These are phyloP conservation scores for Serendipita sp. DNA, from an alignment of 768 basidiomycete species.

Conservation along the genomic window DNA sequence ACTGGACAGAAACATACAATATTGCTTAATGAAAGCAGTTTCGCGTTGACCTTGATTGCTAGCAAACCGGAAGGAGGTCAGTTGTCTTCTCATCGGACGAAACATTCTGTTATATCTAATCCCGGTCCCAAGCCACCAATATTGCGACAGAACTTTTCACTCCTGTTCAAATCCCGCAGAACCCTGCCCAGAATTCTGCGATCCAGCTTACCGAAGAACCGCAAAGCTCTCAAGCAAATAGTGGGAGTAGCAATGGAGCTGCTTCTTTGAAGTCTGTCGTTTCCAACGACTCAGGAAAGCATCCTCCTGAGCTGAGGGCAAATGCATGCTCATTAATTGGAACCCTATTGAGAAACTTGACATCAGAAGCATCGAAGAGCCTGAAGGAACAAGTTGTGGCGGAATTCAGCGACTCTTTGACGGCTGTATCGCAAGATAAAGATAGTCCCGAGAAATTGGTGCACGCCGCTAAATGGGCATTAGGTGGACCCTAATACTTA, in stretches of 20 bases:
- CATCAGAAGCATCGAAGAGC: neutral
- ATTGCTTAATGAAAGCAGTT: slow-evolving; percentile 75
- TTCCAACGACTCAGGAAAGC: slow-evolving; percentile 29
- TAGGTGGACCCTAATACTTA: neutral
- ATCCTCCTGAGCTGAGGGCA: slow-evolving; percentile 58
- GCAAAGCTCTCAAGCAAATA: slow-evolving; percentile 12
- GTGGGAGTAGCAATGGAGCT: slow-evolving; percentile 5
- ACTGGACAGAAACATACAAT: slow-evolving; percentile 67
- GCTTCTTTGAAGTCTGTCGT: slow-evolving; percentile 44
- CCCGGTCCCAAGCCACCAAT: slow-evolving; percentile 6
- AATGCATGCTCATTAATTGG: slow-evolving; percentile 61
- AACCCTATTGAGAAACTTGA: slow-evolving; percentile 19
- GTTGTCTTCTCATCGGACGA: slow-evolving; percentile 13
- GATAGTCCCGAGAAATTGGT: slow-evolving; percentile 4
- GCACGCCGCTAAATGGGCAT: slow-evolving; percentile 1
- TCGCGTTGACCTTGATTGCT: slow-evolving; percentile 64
- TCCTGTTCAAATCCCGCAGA: slow-evolving; percentile 31
- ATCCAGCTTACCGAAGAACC: slow-evolving; percentile 25
- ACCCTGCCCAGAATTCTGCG: neutral
- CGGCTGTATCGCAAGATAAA: slow-evolving; percentile 16
- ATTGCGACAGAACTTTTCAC: slow-evolving; percentile 47
- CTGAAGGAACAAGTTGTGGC: slow-evolving; percentile 33
- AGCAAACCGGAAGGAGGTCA: slow-evolving; percentile 48
- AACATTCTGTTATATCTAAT: neutral
- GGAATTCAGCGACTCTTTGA: slow-evolving; percentile 30